Conservation (phyloP, 2,329 filamentous ascomycete genomes). For the Alternaria arborescens region DNA sequence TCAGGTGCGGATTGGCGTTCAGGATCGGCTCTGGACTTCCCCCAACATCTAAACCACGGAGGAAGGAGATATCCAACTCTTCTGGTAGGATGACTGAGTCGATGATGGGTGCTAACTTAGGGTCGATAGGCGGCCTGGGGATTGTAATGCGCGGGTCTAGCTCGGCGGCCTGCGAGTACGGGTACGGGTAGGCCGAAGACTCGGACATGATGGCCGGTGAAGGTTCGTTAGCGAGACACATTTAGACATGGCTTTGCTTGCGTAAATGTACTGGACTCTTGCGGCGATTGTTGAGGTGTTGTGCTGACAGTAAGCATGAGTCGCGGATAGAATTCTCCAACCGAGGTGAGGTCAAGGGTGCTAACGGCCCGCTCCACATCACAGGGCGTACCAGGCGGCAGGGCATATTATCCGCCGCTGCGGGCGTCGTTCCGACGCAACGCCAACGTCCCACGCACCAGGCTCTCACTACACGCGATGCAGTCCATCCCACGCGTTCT, state of each 20-base stretch:
- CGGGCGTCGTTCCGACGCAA: not conserved
- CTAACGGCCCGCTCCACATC: constrained; percentile 2
- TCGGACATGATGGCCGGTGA: not conserved
- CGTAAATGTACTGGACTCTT: not conserved
- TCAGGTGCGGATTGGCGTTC: constrained; percentile 62
- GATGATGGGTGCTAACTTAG: constrained; percentile 11
- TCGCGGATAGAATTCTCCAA: not conserved
- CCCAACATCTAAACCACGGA: constrained; percentile 14
- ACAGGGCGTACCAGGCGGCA: not conserved
- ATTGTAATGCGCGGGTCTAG: constrained; percentile 21
- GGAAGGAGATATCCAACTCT: constrained; percentile 19
- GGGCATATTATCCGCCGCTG: not conserved
- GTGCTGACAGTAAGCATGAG: not conserved
- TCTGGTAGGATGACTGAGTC: constrained; percentile 16
- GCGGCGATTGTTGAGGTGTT: not conserved
- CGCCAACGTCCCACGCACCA: not conserved
- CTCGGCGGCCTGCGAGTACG: constrained; percentile 17
- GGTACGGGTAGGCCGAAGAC: not conserved
- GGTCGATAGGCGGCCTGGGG: constrained; percentile 14
- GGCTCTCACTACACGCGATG: not conserved
- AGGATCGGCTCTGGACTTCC: constrained; percentile 58
- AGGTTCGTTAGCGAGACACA: not conserved
- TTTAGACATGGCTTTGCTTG: not conserved
- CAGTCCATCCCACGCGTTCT: not conserved
- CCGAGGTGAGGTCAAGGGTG: not conserved